Percentiles rank a stretch among this genome's conserved stretches.
phyloP scores from a whole-genome alignment of 805 yeast species.

The Torulaspora franciscae region DNA sequence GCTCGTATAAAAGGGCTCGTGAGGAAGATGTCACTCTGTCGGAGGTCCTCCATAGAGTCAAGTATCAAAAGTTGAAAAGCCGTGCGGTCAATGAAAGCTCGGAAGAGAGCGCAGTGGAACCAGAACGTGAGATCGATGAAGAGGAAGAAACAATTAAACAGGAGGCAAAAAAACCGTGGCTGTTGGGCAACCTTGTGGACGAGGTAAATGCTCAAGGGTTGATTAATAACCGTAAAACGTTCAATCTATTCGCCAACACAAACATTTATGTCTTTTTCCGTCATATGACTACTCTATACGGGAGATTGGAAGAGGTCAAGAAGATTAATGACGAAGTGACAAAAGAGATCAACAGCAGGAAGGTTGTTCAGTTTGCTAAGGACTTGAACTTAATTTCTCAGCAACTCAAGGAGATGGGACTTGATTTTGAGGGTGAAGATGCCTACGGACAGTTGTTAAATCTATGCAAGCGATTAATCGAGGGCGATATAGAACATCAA shows the following conservation, averaged over 20 bases:
- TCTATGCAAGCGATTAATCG: conserved; percentile 70
- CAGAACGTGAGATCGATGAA: conserved; percentile 35
- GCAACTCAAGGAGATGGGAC: conserved; percentile 76
- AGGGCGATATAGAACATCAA: conserved; percentile 87
- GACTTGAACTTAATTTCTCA: conserved; percentile 78
- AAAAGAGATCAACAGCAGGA: conserved; percentile 62
- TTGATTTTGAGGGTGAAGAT: conserved; percentile 61
- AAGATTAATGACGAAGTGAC: conserved; percentile 61
- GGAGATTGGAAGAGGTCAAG: conserved; percentile 75
- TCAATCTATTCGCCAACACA: conserved; percentile 81
- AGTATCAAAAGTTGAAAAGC: conserved; percentile 37
- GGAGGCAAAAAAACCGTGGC: conserved; percentile 35
- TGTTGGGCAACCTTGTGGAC: conserved; percentile 33
- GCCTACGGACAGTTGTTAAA: conserved; percentile 75
- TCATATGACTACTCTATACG: conserved; percentile 73
- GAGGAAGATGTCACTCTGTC: conserved; percentile 23
- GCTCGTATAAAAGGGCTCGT: conserved; percentile 32
- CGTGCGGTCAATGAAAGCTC: conserved; percentile 14
- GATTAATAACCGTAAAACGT: conserved; percentile 45
- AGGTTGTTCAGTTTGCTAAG: conserved; percentile 70
- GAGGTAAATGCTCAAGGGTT: conserved; percentile 31
- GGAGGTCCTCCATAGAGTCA: conserved; percentile 33
- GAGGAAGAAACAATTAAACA: conserved; percentile 30
- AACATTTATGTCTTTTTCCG: conserved; percentile 87
- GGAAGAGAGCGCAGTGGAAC: conserved; percentile 21